Conservation (phyloP, 352 stramenopile genomes). For the Phytophthora lateralis region DNA sequence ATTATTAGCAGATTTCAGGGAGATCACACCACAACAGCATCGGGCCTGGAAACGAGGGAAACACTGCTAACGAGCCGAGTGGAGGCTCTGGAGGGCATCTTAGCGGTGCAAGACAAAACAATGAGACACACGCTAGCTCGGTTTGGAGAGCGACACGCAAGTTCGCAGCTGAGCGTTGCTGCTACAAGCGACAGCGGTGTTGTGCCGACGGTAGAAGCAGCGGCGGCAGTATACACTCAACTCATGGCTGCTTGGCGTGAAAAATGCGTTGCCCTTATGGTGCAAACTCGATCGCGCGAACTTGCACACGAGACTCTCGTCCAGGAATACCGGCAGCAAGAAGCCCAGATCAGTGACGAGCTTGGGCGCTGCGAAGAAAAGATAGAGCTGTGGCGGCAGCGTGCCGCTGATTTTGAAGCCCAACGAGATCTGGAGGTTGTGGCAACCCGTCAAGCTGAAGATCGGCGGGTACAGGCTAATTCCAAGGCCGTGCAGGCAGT, state of each 20-base stretch:
- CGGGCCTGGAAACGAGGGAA: constrained; percentile 7
- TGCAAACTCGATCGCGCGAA: constrained; percentile 52
- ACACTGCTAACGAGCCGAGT: constrained; percentile 53
- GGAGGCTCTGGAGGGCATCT: constrained; percentile 55
- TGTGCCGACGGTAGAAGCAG: constrained; percentile 13
- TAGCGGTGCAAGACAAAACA: constrained; percentile 63
- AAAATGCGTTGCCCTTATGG: constrained; percentile 64
- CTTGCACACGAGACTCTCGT: constrained; percentile 22
- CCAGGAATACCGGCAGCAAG: constrained; percentile 12
- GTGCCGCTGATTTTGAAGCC: constrained; percentile 53
- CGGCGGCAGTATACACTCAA: constrained; percentile 20
- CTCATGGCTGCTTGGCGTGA: constrained; percentile 49
- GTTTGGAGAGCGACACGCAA: constrained; percentile 23
- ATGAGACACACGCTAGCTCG: constrained; percentile 42
- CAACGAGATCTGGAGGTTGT: constrained; percentile 64
- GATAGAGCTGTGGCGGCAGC: constrained; percentile 59
- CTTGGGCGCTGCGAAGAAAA: constrained; percentile 32
- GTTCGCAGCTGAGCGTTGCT: constrained; percentile 3
- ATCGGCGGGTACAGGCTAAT: constrained; percentile 34
- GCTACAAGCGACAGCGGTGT: constrained; percentile 2
- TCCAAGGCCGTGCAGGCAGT: constrained; percentile 55
- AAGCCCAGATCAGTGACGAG: constrained; percentile 15
- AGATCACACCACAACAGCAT: neutral
- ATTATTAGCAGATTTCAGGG: neutral
- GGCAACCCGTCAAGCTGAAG: constrained; percentile 31